Conservation (phyloP, 2,329 filamentous ascomycete species). For the Metarhizium anisopliae region DNA sequence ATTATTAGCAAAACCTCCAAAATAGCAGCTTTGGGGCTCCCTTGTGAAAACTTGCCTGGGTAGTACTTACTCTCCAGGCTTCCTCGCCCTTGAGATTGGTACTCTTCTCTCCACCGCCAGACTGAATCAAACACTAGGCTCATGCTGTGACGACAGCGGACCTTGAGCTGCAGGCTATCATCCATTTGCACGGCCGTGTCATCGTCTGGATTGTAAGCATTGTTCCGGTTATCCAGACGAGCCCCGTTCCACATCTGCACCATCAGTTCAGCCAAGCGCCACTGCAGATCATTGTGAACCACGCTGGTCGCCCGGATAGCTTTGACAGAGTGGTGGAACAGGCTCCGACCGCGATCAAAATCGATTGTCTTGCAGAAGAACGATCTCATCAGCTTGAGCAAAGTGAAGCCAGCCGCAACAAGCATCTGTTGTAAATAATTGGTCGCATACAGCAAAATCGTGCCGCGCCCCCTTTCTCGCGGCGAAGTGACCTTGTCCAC, state of each 20-base stretch:
- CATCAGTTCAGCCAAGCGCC: conserved; percentile 74
- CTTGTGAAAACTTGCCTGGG: not conserved
- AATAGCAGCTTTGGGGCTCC: not conserved
- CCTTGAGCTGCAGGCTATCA: conserved; percentile 67
- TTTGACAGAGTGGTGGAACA: conserved; percentile 63
- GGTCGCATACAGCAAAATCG: conserved; percentile 56
- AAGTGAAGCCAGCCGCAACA: conserved; percentile 67
- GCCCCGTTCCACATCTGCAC: conserved; percentile 77
- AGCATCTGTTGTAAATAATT: conserved; percentile 82
- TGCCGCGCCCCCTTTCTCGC: conserved; percentile 36
- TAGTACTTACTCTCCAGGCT: conserved; percentile 56
- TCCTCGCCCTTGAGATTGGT: conserved; percentile 60
- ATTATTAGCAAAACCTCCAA: conserved; percentile 3
- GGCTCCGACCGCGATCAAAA: conserved; percentile 53
- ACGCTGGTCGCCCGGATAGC: conserved; percentile 66
- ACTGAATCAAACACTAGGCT: conserved; percentile 78
- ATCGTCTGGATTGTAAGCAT: conserved; percentile 40
- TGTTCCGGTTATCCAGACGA: conserved; percentile 40
- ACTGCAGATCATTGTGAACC: conserved; percentile 68
- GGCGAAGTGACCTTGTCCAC: conserved; percentile 39
- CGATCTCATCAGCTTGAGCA: conserved; percentile 71
- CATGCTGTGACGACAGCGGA: conserved; percentile 79
- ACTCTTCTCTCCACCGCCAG: conserved; percentile 79
- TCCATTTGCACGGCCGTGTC: conserved; percentile 46
- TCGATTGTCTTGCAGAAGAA: conserved; percentile 68